Percentiles rank a stretch among this genome's conserved stretches.
Conservation (phyloP, 805 yeast genomes). For the Tetrapisispora iriomotensis region DNA sequence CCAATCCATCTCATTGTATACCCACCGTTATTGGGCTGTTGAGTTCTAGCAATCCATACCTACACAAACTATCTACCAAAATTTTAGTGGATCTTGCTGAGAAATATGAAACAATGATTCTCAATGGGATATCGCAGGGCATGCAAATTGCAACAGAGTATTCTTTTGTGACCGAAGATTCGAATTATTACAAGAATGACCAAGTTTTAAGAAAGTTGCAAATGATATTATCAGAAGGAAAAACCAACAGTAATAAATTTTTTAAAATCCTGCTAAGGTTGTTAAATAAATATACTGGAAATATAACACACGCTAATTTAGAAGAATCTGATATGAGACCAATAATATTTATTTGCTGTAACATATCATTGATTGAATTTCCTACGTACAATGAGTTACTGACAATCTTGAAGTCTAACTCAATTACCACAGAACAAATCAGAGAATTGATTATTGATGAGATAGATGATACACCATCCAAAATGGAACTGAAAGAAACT, state of each 20-base stretch:
- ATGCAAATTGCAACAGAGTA: conserved; percentile 44
- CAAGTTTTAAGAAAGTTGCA: conserved; percentile 13
- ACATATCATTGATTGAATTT: conserved; percentile 14
- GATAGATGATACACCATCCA: conserved; percentile 1
- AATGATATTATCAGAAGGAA: conserved; percentile 9
- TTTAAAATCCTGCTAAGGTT: conserved; percentile 9
- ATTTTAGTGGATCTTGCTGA: conserved; percentile 49
- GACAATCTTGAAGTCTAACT: conserved; percentile 12
- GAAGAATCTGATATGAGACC: conserved; percentile 7
- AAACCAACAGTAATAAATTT: conserved; percentile 14
- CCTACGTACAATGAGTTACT: conserved; percentile 17
- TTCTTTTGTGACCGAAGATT: conserved; percentile 7
- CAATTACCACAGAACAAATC: conserved; percentile 17
- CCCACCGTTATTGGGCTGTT: conserved; percentile 65
- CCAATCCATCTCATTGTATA: conserved; percentile 62
- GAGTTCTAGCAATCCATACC: conserved; percentile 36
- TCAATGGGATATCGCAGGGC: conserved; percentile 55
- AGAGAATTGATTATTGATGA: conserved; percentile 17
- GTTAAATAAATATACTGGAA: conserved; percentile 7
- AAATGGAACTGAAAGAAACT: background rate
- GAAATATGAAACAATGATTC: conserved; percentile 64
- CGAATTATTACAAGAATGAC: conserved; percentile 7
- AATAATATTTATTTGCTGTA: conserved; percentile 16
- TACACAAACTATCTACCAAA: conserved; percentile 40
- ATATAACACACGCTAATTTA: conserved; percentile 5